Evolutionary conservation across 495 filamentous ascomycete species (phyloP).

Genomic region (Penicillium paradoxum): DNA sequence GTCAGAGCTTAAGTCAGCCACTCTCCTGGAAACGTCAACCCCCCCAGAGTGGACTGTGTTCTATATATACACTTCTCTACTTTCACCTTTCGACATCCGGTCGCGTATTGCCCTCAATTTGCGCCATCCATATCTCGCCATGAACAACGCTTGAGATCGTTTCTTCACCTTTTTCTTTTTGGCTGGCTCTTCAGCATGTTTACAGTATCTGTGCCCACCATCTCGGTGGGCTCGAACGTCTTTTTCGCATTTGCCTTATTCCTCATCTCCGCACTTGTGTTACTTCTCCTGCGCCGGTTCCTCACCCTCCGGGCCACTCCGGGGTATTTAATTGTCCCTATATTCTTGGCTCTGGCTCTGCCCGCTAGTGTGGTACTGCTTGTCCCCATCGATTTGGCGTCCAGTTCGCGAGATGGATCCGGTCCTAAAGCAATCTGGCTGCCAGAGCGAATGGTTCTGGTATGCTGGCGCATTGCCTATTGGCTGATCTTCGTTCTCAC

Average conservation of each 20-base stretch:
- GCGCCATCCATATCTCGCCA: conserved; percentile 6
- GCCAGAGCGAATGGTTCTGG: conserved; percentile 63
- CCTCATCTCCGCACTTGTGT: conserved; percentile 65
- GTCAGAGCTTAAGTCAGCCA: conserved; percentile 27
- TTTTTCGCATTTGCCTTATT: conserved; percentile 69
- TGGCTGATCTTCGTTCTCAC: conserved; percentile 95
- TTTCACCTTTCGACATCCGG: background rate
- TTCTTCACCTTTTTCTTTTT: background rate
- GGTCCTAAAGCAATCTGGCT: conserved; percentile 63
- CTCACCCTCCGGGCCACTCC: conserved; percentile 87
- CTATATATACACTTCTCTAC: conserved; percentile 6
- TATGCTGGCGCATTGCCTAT: conserved; percentile 90
- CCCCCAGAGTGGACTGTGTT: conserved; percentile 4
- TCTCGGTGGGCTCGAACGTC: conserved; percentile 60
- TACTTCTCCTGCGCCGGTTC: conserved; percentile 82
- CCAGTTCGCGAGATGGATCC: conserved; percentile 66
- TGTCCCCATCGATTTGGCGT: conserved; percentile 93
- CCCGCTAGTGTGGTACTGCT: conserved; percentile 91
- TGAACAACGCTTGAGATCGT: conserved; percentile 15
- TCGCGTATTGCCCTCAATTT: background rate
- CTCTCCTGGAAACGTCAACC: conserved; percentile 25
- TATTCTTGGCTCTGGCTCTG: conserved; percentile 89
- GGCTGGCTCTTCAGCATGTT: conserved; percentile 18
- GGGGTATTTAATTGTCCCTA: conserved; percentile 81
- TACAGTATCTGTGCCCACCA: conserved; percentile 27